Evolutionary conservation across 768 basidiomycete species (phyloP).

Genomic region (Tricholoma furcatifolium): DNA sequence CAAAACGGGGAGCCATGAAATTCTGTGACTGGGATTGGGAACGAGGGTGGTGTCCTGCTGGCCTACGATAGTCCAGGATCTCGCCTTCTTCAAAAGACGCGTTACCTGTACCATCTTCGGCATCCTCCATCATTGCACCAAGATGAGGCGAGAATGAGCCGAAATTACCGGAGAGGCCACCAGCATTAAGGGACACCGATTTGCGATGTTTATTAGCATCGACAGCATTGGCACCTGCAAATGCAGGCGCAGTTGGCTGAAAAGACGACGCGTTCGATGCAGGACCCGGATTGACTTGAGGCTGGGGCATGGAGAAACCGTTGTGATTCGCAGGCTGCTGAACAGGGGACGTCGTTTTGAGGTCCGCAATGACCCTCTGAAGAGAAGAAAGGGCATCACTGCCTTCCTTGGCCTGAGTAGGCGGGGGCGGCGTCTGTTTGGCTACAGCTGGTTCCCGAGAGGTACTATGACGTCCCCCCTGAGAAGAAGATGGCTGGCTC

Average conservation of each 20-base stretch:
- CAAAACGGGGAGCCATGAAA: conserved; percentile 89
- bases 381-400: conserved; percentile 85
- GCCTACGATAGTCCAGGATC: conserved; percentile 59
- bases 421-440: conserved; percentile 45
- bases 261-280: conserved; percentile 71
- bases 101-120: conserved; percentile 53
- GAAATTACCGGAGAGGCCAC: conserved; percentile 57
- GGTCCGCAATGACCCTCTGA: conserved; percentile 91
- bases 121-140: conserved; percentile 82
- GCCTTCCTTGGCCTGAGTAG: conserved; percentile 56
- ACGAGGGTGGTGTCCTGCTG: conserved; percentile 63
- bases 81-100: conserved; percentile 74
- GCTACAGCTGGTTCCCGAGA: conserved; percentile 39
- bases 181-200: conserved; percentile 68
- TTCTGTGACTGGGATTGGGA: conserved; percentile 81
- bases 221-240: conserved; percentile 45
- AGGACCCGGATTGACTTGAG: conserved; percentile 51
- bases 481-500: conserved; percentile 56
- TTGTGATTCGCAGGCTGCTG: conserved; percentile 43
- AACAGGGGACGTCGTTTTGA: conserved; percentile 80
- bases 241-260: conserved; percentile 64
- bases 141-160: conserved; percentile 78
- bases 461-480: conserved; percentile 46
- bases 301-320: conserved; percentile 44
- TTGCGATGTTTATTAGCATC: conserved; percentile 80